Evolutionary conservation across 2,329 filamentous ascomycete species (phyloP).

Genomic region (Trichoderma lentiforme): DNA sequence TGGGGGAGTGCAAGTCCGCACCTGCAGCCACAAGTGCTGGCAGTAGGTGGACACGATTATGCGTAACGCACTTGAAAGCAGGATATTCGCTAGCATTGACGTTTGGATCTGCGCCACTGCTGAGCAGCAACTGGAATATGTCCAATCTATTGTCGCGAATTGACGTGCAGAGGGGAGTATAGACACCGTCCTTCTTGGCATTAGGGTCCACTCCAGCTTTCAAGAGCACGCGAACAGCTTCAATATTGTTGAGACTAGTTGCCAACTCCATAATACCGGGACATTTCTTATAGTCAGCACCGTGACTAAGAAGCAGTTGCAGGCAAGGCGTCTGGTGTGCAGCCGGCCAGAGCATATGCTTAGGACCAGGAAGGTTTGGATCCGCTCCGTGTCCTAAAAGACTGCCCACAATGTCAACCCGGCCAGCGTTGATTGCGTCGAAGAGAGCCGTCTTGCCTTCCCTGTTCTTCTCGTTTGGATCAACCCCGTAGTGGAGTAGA

Average conservation of each 20-base stretch:
- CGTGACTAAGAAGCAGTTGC: constrained; percentile 54
- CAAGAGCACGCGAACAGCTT: constrained; percentile 56
- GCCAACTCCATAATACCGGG: constrained; percentile 65
- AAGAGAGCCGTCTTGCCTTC: constrained; percentile 63
- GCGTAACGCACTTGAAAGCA: constrained; percentile 65
- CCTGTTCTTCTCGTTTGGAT: constrained; percentile 56
- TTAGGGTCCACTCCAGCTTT: constrained; percentile 60
- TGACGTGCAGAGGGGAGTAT: constrained; percentile 64
- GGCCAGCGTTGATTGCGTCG: constrained; percentile 54
- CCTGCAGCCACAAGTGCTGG: constrained; percentile 59
- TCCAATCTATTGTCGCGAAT: constrained; percentile 64
- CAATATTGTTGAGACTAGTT: constrained; percentile 60
- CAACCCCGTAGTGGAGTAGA: constrained; percentile 57
- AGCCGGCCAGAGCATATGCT: constrained; percentile 66
- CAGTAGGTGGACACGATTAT: constrained; percentile 59
- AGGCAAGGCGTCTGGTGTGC: constrained; percentile 57
- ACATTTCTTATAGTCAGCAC: constrained; percentile 57
- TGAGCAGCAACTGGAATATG: constrained; percentile 57
- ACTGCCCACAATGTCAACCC: constrained; percentile 53
- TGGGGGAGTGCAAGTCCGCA: constrained; percentile 55
- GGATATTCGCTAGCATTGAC: constrained; percentile 62
- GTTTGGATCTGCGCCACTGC: constrained; percentile 60
- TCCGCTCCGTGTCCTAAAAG: constrained; percentile 58
- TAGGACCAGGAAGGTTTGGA: constrained; percentile 65
- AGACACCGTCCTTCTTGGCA: constrained; percentile 61